Conservation (phyloP, 2,329 filamentous ascomycete species). For the Ceratocystis albifundus region DNA sequence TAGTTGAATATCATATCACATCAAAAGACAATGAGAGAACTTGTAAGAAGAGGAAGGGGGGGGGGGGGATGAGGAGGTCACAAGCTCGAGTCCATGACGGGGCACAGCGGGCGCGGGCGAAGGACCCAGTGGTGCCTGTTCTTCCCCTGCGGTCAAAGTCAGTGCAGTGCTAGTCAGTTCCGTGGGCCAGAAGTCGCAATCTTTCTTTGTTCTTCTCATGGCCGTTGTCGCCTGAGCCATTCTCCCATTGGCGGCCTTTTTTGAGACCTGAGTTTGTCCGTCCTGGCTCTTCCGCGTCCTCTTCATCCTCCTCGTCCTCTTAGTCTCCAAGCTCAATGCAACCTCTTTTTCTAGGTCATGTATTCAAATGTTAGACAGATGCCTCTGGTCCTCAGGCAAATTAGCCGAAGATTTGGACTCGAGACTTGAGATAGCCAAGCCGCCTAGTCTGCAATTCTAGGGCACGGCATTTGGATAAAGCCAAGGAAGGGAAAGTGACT, state of each 20-base stretch:
- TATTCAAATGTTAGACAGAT: background rate
- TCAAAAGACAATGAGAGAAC: background rate
- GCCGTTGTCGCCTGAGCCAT: background rate
- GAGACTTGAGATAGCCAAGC: background rate
- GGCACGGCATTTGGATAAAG: too few species aligned
- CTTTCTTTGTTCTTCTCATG: background rate
- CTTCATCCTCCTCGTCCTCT: background rate
- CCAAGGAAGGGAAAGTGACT: too few species aligned
- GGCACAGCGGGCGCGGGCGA: background rate
- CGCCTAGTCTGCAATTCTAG: background rate
- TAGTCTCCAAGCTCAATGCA: background rate
- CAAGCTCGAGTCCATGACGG: background rate
- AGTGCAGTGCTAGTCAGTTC: too few species aligned
- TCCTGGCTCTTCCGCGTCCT: background rate
- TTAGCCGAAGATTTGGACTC: background rate
- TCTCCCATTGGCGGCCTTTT: background rate
- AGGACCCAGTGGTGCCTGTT: too few species aligned
- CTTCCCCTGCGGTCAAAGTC: too few species aligned
- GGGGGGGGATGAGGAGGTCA: background rate
- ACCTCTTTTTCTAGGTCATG: background rate
- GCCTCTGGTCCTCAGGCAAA: background rate
- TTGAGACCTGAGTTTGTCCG: background rate
- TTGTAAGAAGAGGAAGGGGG: background rate
- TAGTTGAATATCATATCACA: background rate
- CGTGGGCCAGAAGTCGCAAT: background rate